Evolutionary conservation across 306 rosid species (phyloP), one percentile per base, ranked within the genome.

Genomic region (Lupinus albus): DNA sequence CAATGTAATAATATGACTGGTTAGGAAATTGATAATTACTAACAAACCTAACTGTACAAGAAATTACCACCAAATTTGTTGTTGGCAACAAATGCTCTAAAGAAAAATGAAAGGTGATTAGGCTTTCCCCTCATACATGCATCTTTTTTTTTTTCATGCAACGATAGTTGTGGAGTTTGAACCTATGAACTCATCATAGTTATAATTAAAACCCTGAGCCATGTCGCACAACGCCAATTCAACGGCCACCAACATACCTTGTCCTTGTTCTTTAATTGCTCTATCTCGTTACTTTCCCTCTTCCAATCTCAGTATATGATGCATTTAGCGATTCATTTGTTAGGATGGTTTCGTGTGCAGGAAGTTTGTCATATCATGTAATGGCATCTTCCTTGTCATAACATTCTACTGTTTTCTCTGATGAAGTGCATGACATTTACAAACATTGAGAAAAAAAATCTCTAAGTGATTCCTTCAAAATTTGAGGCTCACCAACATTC

Each of bases 11-110:
- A 32, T 44, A 36, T 45, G 53, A 54, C 16, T 65, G 39, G 65
- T 41, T 18, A 21, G 61, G 48, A 7, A 11, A 33, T 14, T 11
- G 41, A 36, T 71, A 71, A 11, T 71, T 44, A 58, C 71, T 73
- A 35, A 64, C 49, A 67, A 60, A 64, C 60, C 77, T 65, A 71
- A 42, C 71, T 73, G 79, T 59, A 72, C 14, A 35, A 16, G 30
- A 45, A 53, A 53, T 46, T 14, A 68, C 17, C n/a, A n/a, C 14
- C 33, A 14, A 67, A 67, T 53, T 17, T 54, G 67, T 11, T 72
- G 28, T 25, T 25, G 4, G 21, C 32, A 15, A 2, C 47, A 41
- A 61, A 73, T 61, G 16, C 15, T 61, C 25, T 66, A 44, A 4
- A 44, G 33, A 61, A 62, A 39, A 49, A 8, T 54, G 61, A 25